Percentiles rank a stretch among this genome's conserved stretches.
Conservation (phyloP, 768 basidiomycete species). For the Trametes cinnabarina region DNA sequence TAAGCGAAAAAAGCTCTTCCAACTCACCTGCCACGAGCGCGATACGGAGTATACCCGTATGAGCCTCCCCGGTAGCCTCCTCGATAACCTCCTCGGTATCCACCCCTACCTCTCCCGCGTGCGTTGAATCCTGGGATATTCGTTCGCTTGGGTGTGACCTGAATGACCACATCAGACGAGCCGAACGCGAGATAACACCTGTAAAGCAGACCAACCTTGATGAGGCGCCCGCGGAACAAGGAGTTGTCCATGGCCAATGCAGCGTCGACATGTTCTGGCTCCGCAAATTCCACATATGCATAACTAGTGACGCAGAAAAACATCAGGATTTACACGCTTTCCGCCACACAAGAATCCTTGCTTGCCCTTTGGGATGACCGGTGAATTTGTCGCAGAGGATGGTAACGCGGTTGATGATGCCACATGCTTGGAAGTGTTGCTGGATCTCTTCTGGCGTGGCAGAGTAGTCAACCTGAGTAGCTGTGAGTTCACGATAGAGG, state of each 20-base stretch:
- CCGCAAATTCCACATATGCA: conserved; percentile 98
- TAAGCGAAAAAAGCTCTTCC: neutral
- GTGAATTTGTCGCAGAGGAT: conserved; percentile 99
- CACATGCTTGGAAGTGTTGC: conserved; percentile 94
- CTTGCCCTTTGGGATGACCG: conserved; percentile 96
- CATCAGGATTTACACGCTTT: neutral
- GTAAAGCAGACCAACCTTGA: conserved; percentile 65
- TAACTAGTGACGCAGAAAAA: conserved; percentile 53
- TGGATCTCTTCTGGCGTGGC: conserved; percentile 99
- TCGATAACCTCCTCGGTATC: conserved; percentile 45
- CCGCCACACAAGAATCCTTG: conserved; percentile 18
- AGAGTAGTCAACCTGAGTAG: conserved; percentile 85
- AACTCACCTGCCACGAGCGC: conserved; percentile 71
- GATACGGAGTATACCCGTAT: conserved; percentile 60
- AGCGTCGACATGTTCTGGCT: conserved; percentile 85
- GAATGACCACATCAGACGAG: neutral
- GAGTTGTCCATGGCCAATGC: conserved; percentile 94
- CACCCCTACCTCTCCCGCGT: conserved; percentile 70
- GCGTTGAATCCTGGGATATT: conserved; percentile 87
- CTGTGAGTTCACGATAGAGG: neutral
- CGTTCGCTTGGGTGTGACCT: conserved; percentile 96
- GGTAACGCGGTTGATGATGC: conserved; percentile 97
- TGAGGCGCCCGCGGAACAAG: conserved; percentile 88
- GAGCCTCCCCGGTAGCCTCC: conserved; percentile 61
- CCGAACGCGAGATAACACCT: neutral